Evolutionary conservation across 257 asterid genomes (phyloP).

Genomic region (Solanum peruvianum): DNA sequence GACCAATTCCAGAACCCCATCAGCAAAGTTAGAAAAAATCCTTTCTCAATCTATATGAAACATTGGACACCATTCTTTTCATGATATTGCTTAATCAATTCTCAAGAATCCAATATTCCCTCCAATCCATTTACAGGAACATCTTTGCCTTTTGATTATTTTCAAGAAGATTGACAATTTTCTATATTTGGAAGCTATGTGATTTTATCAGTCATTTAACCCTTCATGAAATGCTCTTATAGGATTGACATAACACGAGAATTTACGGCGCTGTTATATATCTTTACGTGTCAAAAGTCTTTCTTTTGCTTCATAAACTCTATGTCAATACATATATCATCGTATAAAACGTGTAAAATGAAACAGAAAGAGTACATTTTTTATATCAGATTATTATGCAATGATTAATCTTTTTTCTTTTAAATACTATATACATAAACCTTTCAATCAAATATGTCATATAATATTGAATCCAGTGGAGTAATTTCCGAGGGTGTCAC

Average conservation of each 20-base stretch:
- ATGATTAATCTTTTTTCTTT: background rate
- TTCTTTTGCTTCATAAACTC: background rate
- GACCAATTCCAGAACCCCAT: background rate
- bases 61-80: background rate
- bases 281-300: background rate
- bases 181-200: background rate
- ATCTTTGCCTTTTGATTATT: background rate
- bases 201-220: background rate
- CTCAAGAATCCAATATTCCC: background rate
- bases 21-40: background rate
- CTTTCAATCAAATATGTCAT: background rate
- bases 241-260: background rate
- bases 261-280: background rate
- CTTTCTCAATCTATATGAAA: background rate
- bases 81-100: background rate
- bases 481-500: constrained; percentile 11
- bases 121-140: background rate
- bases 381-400: background rate
- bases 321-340: background rate
- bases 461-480: background rate
- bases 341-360: background rate
- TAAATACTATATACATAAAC: background rate
- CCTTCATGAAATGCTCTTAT: background rate
- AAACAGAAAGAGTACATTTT: background rate
- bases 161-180: background rate